Evolutionary conservation across 2,329 filamentous ascomycete genomes (phyloP).

Genomic region (Ophiostoma tasmaniense): DNA sequence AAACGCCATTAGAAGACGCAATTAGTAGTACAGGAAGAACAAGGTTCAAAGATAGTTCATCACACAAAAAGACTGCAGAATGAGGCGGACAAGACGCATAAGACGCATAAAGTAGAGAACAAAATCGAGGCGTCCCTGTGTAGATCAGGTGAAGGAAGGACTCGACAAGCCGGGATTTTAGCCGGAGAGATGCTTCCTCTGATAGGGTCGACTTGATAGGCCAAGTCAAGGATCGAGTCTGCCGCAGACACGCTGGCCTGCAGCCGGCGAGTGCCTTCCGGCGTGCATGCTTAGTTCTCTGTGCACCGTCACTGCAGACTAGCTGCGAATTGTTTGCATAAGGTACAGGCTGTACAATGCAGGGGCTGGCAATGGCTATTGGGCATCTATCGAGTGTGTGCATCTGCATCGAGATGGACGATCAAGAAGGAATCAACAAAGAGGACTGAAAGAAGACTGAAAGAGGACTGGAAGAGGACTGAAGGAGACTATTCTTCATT

Average conservation of each 20-base stretch:
- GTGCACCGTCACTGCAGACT: background rate
- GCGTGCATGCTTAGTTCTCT: background rate
- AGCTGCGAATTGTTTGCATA: background rate
- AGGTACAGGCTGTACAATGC: background rate
- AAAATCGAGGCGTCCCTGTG: background rate
- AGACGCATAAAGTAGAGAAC: too few species aligned
- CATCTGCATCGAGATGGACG: background rate
- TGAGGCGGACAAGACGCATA: too few species aligned
- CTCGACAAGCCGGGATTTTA: background rate
- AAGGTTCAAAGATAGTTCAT: background rate
- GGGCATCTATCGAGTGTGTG: background rate
- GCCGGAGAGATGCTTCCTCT: background rate
- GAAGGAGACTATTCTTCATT: background rate
- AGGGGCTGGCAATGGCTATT: background rate
- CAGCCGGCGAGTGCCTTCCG: background rate
- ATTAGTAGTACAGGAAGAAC: background rate
- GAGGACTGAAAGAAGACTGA: background rate
- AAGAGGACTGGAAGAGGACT: background rate
- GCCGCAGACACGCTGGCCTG: background rate
- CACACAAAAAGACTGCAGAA: background rate
- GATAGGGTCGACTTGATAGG: background rate
- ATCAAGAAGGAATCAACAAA: background rate
- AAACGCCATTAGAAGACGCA: background rate
- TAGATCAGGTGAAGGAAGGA: background rate
- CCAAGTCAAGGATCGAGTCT: background rate